A percentile compares a stretch with the other conserved stretches of the same genome.
Evolutionary conservation across 176 grass and related monocot genomes (phyloP).

Genomic region (Oryza longistaminata): DNA sequence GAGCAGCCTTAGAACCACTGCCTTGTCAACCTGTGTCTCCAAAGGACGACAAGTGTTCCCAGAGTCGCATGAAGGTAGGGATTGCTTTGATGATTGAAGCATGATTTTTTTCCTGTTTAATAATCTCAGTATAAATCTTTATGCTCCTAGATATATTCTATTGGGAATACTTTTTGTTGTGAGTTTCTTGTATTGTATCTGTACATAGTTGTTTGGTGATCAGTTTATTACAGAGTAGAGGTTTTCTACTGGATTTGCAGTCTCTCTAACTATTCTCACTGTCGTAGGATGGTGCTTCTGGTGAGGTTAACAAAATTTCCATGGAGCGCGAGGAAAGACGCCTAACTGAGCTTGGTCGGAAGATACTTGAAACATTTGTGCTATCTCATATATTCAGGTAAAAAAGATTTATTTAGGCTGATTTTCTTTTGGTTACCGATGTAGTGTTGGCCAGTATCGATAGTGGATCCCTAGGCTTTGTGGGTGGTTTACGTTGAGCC

Average conservation of each 20-base stretch:
- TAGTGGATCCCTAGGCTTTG: neutral
- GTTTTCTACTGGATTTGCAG: constrained; percentile 23
- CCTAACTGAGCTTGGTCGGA: constrained; percentile 84
- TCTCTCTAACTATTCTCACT: neutral
- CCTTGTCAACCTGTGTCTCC: constrained; percentile 61
- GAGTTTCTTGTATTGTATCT: constrained; percentile 33
- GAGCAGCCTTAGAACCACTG: constrained; percentile 63
- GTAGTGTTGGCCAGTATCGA: neutral
- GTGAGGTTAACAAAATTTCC: constrained; percentile 84
- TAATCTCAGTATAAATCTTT: constrained; percentile 39
- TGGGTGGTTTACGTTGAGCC: neutral
- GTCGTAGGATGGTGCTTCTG: constrained; percentile 80
- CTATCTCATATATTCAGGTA: constrained; percentile 94
- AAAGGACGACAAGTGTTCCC: constrained; percentile 75
- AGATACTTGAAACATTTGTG: constrained; percentile 91
- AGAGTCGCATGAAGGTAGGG: constrained; percentile 64
- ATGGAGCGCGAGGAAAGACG: constrained; percentile 92
- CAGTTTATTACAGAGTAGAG: neutral
- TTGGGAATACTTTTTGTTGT: constrained; percentile 31
- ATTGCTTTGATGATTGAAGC: constrained; percentile 29
- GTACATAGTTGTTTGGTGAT: neutral
- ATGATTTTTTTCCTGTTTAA: constrained; percentile 38
- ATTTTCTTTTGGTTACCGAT: constrained; percentile 16
- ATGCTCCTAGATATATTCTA: constrained; percentile 41
- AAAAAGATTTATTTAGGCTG: constrained; percentile 24